phyloP scores from a whole-genome alignment of 202 grass and related monocot genomes.

The Setaria italica region DNA sequence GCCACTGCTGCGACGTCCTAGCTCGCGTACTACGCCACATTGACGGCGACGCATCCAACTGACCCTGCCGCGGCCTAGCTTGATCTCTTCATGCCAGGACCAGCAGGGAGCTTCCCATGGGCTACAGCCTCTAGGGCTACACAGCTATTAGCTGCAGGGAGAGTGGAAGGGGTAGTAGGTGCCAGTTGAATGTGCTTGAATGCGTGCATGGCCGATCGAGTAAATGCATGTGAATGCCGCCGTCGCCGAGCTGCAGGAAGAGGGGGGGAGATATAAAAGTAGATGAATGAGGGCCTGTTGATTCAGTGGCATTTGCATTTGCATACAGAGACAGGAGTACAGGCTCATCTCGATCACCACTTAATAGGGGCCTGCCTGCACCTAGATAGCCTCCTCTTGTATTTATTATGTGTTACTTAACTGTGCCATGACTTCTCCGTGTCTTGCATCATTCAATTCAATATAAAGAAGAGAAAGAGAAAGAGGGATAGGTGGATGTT shows the following conservation, averaged over 20 bases:
- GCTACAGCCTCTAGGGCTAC: neutral
- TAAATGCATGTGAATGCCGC: slow-evolving; percentile 46
- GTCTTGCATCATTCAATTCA: slow-evolving; percentile 56
- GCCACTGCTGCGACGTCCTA: neutral
- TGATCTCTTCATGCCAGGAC: neutral
- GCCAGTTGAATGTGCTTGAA: slow-evolving; percentile 47
- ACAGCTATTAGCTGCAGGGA: neutral
- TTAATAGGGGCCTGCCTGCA: slow-evolving; percentile 54
- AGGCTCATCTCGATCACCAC: slow-evolving; percentile 21
- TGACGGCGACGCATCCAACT: slow-evolving; percentile 24
- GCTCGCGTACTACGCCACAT: neutral
- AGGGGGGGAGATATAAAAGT: neutral
- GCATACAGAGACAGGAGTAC: neutral
- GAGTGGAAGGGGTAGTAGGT: neutral
- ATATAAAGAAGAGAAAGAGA: slow-evolving; percentile 21
- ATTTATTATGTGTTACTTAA: slow-evolving; percentile 57
- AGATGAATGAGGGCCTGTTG: too few species aligned
- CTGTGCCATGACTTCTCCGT: slow-evolving; percentile 63
- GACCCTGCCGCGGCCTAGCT: neutral
- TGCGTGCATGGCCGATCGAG: slow-evolving; percentile 5
- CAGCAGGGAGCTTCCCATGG: neutral
- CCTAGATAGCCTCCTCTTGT: neutral
- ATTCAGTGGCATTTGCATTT: slow-evolving; percentile 1
- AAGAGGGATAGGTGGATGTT: neutral
- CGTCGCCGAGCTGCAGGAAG: neutral